These are phyloP conservation scores for Neurospora sp. DNA, from an alignment of 495 filamentous ascomycete species.

Conservation along the genomic window DNA sequence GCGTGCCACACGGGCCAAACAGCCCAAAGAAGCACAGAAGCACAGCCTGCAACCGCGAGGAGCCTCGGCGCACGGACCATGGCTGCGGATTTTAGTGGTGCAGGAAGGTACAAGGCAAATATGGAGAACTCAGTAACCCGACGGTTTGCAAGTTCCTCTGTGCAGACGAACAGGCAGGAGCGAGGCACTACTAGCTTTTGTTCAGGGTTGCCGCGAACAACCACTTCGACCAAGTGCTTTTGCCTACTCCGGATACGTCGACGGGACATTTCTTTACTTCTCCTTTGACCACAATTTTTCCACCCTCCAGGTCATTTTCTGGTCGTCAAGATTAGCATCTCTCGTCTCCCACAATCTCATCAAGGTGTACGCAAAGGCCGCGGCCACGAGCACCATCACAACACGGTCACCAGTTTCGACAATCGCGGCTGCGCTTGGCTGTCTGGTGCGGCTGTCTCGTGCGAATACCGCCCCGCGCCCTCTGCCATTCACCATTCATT, in stretches of 20 bases:
- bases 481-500: background rate
- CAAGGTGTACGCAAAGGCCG: background rate
- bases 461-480: background rate
- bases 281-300: background rate
- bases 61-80: background rate
- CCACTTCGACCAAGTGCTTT: background rate
- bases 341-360: background rate
- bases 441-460: background rate
- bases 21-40: background rate
- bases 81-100: background rate
- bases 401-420: background rate
- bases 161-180: background rate
- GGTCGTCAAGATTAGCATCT: background rate
- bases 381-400: background rate
- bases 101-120: background rate
- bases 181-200: background rate
- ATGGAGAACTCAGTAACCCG: background rate
- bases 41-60: background rate
- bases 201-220: background rate
- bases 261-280: background rate
- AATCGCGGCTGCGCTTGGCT: background rate
- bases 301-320: background rate
- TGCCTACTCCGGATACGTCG: background rate
- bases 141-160: background rate
- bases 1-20: background rate